phyloP scores from a whole-genome alignment of 129 eudicot genomes.

The Arctium lappa region DNA sequence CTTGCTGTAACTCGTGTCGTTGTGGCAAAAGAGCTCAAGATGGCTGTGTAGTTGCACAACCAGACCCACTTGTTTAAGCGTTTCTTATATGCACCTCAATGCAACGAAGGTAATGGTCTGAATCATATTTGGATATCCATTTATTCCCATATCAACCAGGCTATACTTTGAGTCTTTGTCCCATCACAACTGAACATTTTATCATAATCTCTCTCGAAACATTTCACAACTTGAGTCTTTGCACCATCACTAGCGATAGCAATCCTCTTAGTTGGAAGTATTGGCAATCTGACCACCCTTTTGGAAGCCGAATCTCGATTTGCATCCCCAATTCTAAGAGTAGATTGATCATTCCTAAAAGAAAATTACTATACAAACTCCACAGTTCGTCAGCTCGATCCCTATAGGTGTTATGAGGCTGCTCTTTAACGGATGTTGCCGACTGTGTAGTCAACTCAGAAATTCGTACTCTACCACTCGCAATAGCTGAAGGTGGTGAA shows the following conservation, averaged over 20 bases:
- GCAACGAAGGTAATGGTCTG: neutral
- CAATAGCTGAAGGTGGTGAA: constrained; percentile 52
- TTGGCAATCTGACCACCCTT: constrained; percentile 22
- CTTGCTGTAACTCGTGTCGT: too few relatives aligned
- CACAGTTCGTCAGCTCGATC: constrained; percentile 95
- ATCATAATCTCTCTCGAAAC: neutral
- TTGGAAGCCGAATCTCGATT: constrained; percentile 55
- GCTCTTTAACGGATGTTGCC: constrained; percentile 43
- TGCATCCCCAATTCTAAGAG: constrained; percentile 52
- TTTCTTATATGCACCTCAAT: too few relatives aligned
- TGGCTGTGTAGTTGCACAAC: too few relatives aligned
- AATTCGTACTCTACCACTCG: constrained; percentile 83
- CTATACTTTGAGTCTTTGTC: neutral
- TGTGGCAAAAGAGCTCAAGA: too few relatives aligned
- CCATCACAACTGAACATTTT: too few relatives aligned
- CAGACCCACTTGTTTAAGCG: neutral
- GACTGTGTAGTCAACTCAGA: constrained; percentile 71
- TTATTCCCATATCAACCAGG: neutral
- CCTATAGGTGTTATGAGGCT: constrained; percentile 61
- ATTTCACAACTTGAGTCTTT: neutral
- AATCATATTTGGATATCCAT: neutral
- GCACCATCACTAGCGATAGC: neutral
- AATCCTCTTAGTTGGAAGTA: neutral
- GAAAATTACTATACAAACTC: constrained; percentile 78
- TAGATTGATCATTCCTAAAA: constrained; percentile 52